phyloP scores from a whole-genome alignment of 2,329 filamentous ascomycete species.

The Fusarium xyrophilum region DNA sequence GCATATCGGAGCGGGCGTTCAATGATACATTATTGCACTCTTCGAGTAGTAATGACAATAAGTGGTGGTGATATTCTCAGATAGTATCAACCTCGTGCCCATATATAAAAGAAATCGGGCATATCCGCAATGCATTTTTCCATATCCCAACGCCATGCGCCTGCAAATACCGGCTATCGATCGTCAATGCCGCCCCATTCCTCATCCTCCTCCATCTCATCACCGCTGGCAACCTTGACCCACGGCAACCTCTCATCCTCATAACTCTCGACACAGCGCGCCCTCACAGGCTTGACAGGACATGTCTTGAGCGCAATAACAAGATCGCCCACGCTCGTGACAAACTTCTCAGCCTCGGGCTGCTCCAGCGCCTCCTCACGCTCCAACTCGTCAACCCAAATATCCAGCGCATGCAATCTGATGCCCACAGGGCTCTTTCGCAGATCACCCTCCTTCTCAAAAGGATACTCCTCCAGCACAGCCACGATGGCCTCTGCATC shows the following conservation, averaged over 20 bases:
- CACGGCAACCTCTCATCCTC: constrained; percentile 76
- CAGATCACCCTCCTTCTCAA: constrained; percentile 50
- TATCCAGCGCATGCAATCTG: constrained; percentile 84
- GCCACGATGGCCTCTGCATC: constrained; percentile 41
- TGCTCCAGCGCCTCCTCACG: constrained; percentile 64
- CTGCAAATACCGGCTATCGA: constrained; percentile 46
- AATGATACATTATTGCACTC: constrained; percentile 15
- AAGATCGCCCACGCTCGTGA: constrained; percentile 60
- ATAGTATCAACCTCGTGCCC: constrained; percentile 37
- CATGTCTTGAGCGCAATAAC: constrained; percentile 64
- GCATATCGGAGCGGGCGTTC: constrained; percentile 32
- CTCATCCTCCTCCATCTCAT: constrained; percentile 49
- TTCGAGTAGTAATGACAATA: constrained; percentile 21
- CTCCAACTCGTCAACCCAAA: constrained; percentile 91
- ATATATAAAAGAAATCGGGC: constrained; percentile 16
- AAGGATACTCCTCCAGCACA: constrained; percentile 43
- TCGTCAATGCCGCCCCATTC: constrained; percentile 75
- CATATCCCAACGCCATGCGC: constrained; percentile 41
- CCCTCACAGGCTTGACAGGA: constrained; percentile 74
- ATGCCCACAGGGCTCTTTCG: constrained; percentile 79
- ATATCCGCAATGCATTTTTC: constrained; percentile 23
- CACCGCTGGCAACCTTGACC: constrained; percentile 49
- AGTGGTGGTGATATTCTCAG: constrained; percentile 30
- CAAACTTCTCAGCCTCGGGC: constrained; percentile 53
- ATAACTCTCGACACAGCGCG: constrained; percentile 72